Conservation (phyloP, 2,329 filamentous ascomycete species). For the Xenoacremonium recifei region DNA sequence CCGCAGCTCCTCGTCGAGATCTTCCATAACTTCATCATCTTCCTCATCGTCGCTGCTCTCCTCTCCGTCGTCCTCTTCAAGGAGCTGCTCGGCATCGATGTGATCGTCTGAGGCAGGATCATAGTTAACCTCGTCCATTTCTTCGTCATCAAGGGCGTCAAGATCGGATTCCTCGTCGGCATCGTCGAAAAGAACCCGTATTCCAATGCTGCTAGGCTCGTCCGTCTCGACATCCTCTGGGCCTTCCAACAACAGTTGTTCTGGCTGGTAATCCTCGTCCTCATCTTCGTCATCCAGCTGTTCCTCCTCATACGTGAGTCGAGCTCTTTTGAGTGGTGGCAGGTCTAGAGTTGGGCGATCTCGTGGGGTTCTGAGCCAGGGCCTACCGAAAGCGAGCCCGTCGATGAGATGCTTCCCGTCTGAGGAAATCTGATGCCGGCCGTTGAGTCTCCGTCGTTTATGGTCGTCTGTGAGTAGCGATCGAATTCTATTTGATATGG, state of each 20-base stretch:
- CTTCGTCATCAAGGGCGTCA: slow-evolving; percentile 13
- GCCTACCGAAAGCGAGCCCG: slow-evolving; percentile 79
- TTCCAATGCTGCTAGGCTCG: slow-evolving; percentile 17
- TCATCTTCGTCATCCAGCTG: slow-evolving; percentile 41
- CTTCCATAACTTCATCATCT: slow-evolving; percentile 7
- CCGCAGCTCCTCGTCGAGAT: slow-evolving; percentile 39
- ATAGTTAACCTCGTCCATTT: slow-evolving; percentile 30
- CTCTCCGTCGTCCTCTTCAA: slow-evolving; percentile 7
- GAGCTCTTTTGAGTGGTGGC: slow-evolving; percentile 69
- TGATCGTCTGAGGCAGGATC: slow-evolving; percentile 11
- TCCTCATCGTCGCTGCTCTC: slow-evolving; percentile 11
- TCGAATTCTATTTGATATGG: slow-evolving; percentile 63
- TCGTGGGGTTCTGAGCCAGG: slow-evolving; percentile 58
- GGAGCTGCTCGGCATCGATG: slow-evolving; percentile 2
- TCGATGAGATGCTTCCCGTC: slow-evolving; percentile 83
- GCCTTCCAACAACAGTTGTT: slow-evolving; percentile 35
- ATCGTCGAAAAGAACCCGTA: slow-evolving; percentile 19
- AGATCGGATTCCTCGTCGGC: slow-evolving; percentile 14
- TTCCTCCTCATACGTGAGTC: slow-evolving; percentile 43
- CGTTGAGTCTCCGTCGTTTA: slow-evolving; percentile 67
- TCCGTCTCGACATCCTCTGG: slow-evolving; percentile 14
- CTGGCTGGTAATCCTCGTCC: slow-evolving; percentile 35
- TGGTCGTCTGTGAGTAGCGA: slow-evolving; percentile 75
- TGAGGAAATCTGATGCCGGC: slow-evolving; percentile 75
- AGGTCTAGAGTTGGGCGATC: slow-evolving; percentile 68